phyloP scores from a whole-genome alignment of 371 early-diverging fungal species.

The Circinella minor region DNA sequence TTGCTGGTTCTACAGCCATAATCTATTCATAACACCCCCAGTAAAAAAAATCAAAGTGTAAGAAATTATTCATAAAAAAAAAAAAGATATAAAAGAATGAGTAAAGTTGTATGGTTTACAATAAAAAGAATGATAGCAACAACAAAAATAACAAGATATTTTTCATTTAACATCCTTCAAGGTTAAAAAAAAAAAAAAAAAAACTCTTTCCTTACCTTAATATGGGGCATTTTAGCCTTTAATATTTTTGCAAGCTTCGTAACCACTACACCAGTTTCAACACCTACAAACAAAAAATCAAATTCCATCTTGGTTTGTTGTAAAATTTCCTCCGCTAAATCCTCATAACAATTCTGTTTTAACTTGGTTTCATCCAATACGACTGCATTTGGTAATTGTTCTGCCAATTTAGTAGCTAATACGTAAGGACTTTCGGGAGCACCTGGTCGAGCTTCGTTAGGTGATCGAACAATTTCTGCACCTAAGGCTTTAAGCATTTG shows the following conservation, averaged over 20 bases:
- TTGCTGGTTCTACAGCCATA: conserved; percentile 75
- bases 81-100: too few species aligned
- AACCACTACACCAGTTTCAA: conserved; percentile 72
- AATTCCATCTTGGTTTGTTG: conserved; percentile 61
- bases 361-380: conserved; percentile 49
- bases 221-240: conserved; percentile 56
- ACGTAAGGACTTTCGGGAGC: conserved; percentile 74
- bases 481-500: conserved; percentile 75
- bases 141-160: too few species aligned
- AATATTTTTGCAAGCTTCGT: conserved; percentile 66
- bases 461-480: conserved; percentile 78
- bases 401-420: conserved; percentile 67
- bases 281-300: conserved; percentile 75
- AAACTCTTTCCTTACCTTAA: conserved; percentile 43
- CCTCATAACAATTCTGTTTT: conserved; percentile 30
- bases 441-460: conserved; percentile 72
- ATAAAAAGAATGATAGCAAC: too few species aligned
- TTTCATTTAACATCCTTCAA: too few species aligned
- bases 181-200: background rate
- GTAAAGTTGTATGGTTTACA: too few species aligned
- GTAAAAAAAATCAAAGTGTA: too few species aligned
- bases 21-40: conserved; percentile 26
- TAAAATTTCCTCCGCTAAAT: conserved; percentile 70
- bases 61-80: background rate
- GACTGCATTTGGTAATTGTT: conserved; percentile 57